Base-by-base conservation (phyloP, 768 basidiomycete species). In the Trametes cingulata region DNA sequence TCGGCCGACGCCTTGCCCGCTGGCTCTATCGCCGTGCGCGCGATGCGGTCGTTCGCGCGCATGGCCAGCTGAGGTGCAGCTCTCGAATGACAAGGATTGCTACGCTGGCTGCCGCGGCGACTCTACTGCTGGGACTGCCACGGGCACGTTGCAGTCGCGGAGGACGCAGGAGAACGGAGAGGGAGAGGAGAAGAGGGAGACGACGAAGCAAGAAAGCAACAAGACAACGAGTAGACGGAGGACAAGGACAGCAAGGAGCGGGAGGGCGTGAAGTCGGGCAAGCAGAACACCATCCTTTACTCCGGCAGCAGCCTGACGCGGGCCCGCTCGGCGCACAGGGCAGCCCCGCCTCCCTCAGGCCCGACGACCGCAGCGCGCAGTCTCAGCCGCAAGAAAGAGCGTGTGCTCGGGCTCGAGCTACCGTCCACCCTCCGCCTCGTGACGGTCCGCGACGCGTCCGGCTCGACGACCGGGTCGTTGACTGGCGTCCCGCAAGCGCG, bases 11-110 rank as follows among this genome's bases (percentile, higher is more conserved):
- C 52, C 0, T 63, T 56, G 13, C 49, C 72, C 20, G 80, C 82
- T 27, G 83, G 81, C 29, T 90, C 88, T 0, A 88, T 93, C 42
- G 91, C 91, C 0, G 58, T 92, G 27, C 82, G 91, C 6, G 91
- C 91, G 5, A 85, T 93, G 64, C 79, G 86, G 25, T 86, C 85
- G 2, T 71, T 92, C 41, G 90, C 91, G 3, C 76, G 85, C 35
- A 85, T 92, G 46, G 82, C 85, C 1, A 87, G 86, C 67, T 89
- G 89, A n/a, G 88, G 83, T 85, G 24, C 85, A 86, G 66, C 72
- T 85, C 56, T 80, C 75, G 69, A 75, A 73, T 15, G 75, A 78
- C 43, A 72, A 72, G 67, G 71, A 72, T 62, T 64, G 43, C 41
- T 62, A 69, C 57, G 33, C 50, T 2, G 53, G 68, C 71, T 33